Conservation (phyloP, 139 green algal species). For the Chlamydomonas sp. region DNA sequence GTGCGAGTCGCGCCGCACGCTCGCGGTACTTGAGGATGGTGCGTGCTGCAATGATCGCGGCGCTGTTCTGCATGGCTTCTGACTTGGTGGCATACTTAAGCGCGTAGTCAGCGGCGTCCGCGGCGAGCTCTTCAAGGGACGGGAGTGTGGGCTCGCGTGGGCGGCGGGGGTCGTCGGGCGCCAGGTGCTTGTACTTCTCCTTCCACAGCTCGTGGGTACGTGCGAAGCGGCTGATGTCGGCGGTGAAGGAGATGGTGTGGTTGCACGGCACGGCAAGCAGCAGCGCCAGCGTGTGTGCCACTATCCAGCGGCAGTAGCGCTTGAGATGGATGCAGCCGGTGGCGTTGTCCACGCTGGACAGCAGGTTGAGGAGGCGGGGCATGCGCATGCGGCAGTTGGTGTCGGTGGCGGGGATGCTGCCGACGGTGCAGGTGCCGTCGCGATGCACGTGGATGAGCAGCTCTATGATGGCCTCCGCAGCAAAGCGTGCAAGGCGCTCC, state of each 20-base stretch:
- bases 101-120: not conserved
- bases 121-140: not conserved
- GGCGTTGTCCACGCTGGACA: not conserved
- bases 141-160: not conserved
- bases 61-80: not conserved
- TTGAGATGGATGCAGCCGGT: conserved; percentile 60
- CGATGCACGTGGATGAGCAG: not conserved
- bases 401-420: not conserved
- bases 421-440: not conserved
- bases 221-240: not conserved
- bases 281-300: conserved; percentile 16
- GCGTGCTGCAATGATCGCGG: not conserved
- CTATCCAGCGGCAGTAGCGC: conserved; percentile 5
- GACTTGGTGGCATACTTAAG: conserved; percentile 12
- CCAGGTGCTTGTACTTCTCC: not conserved
- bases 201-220: not conserved
- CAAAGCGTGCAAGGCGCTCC: not conserved
- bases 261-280: conserved; percentile 1
- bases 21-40: not conserved
- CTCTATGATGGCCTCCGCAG: not conserved
- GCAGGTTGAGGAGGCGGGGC: not conserved
- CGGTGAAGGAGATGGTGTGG: not conserved
- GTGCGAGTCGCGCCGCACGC: not conserved
- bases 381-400: not conserved
- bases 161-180: not conserved